A percentile compares a stretch with the other conserved stretches of the same genome.
These are phyloP conservation scores for Boletellus sp. DNA, from an alignment of 1,284 basidiomycete genomes.

Conservation along the genomic window DNA sequence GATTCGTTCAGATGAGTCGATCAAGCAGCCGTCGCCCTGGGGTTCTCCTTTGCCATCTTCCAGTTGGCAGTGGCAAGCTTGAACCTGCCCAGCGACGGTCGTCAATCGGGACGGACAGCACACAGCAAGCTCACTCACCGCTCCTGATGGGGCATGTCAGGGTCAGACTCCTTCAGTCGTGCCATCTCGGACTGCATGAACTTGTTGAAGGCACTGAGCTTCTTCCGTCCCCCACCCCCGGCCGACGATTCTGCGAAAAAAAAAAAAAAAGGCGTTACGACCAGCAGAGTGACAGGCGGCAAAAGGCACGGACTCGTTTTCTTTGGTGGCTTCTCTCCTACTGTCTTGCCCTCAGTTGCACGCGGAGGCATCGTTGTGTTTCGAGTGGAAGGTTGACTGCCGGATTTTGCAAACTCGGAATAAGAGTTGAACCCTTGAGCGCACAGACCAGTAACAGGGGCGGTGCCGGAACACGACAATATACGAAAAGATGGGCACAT, in stretches of 20 bases:
- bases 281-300: not conserved
- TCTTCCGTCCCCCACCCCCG: slow-evolving; percentile 45
- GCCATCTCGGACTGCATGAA: slow-evolving; percentile 78
- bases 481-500: slow-evolving; percentile 1
- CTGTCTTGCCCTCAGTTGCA: slow-evolving; percentile 27
- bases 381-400: slow-evolving; percentile 7
- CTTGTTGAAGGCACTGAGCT: slow-evolving; percentile 69
- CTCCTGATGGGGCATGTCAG: slow-evolving; percentile 66
- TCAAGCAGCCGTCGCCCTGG: slow-evolving; percentile 38
- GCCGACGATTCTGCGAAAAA: slow-evolving; percentile 36
- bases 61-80: slow-evolving; percentile 72
- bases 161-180: slow-evolving; percentile 67
- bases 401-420: slow-evolving; percentile 7
- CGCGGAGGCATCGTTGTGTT: slow-evolving; percentile 30
- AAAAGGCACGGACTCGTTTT: slow-evolving; percentile 31
- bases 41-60: slow-evolving; percentile 70
- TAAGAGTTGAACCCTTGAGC: slow-evolving; percentile 14
- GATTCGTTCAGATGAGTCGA: slow-evolving; percentile 5
- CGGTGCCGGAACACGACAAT: slow-evolving; percentile 11
- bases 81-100: slow-evolving; percentile 46
- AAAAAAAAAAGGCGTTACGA: slow-evolving; percentile 11
- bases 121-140: slow-evolving; percentile 43
- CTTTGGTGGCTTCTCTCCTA: slow-evolving; percentile 33
- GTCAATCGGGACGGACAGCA: slow-evolving; percentile 6
- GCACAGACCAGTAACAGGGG: slow-evolving; percentile 36